These are phyloP conservation scores for Phlebiopsis flavidoalba DNA, from an alignment of 768 basidiomycete species.

Conservation along the genomic window DNA sequence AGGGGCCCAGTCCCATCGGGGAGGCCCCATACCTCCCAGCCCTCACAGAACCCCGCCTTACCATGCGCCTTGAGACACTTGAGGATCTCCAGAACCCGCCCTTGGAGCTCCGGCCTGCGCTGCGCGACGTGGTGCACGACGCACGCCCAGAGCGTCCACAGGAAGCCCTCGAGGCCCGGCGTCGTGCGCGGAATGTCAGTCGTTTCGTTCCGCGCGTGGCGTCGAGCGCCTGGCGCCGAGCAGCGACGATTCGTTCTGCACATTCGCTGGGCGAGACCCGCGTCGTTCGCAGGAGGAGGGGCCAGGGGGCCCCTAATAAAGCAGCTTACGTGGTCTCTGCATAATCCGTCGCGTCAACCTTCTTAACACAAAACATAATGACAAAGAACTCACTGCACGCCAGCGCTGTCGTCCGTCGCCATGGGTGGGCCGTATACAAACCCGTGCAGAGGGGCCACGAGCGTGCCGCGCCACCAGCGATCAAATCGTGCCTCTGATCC, in stretches of 20 bases:
- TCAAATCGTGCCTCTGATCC: no score
- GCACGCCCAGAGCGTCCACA: conserved; percentile 8
- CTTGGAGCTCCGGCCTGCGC: conserved; percentile 1
- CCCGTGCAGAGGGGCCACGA: no score
- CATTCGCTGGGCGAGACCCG: not conserved
- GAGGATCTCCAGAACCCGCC: not conserved
- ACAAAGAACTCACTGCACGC: not conserved
- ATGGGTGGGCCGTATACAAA: not conserved
- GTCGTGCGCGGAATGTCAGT: not conserved
- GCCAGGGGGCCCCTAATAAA: no score
- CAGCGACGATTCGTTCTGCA: not conserved
- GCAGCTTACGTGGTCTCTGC: not conserved
- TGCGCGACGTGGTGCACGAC: not conserved
- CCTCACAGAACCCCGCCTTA: not conserved
- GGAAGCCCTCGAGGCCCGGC: conserved; percentile 9
- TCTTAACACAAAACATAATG: no score
- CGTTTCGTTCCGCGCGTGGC: no score
- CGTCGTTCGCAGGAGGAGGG: not conserved
- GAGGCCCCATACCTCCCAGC: conserved; percentile 5
- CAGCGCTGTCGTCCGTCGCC: not conserved
- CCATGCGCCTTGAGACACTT: not conserved
- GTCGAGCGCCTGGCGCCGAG: not conserved
- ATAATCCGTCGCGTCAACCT: no score
- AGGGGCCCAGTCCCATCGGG: not conserved
- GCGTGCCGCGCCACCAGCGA: no score